Base-by-base conservation (phyloP, 2,329 filamentous ascomycete genomes). In the Cytospora chrysosperma region DNA sequence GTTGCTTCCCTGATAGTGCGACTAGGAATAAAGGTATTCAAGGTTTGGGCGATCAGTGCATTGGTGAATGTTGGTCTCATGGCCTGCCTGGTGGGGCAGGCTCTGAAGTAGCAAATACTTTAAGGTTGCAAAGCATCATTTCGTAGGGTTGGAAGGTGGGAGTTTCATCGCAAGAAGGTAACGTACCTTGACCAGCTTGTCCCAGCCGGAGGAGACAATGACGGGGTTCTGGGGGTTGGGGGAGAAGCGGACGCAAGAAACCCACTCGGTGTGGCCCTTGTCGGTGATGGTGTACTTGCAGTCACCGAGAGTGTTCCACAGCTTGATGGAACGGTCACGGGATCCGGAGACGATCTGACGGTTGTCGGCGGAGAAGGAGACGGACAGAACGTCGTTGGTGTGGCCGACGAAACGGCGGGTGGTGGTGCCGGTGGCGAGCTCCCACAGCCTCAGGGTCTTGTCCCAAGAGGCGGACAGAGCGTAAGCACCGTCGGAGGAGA, bases 61-160 rank as follows among this genome's bases (percentile, higher is more conserved):
- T 85, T 21, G 91, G 93, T 94, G 90, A 90, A 87, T 86, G 82
- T 84, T 96, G 88, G 92, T 99, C 94, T 99, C 95, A 98, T 97
- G 81, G 92, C 93, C 87, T 79, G 79, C 80, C 43, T 47, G 43
- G 43, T 47, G 43, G 75, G 77, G 78, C 76, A 78, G 87, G 92
- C 93, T 99, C 95, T 97, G 94, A 98, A 99, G 95, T 98, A 98
- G 95, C 95, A 98, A 98, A 98, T 98, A 98, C 93, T 92, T 93
- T 81, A 80, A 69, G 65, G 77, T 87, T 90, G 88, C 86, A 90
- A 87, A 90, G 86, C 94, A 98, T 98, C 94, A 93, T 95, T 78
- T 87, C 64, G 51, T 30, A 47, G 19, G 4, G 10, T 51, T 8
- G 24, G 24, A 83, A 83, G 78, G 64, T 67, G 70, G 64, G 66